These are phyloP conservation scores for Mimosa pudica DNA, from an alignment of 306 rosid species.

Conservation along the genomic window DNA sequence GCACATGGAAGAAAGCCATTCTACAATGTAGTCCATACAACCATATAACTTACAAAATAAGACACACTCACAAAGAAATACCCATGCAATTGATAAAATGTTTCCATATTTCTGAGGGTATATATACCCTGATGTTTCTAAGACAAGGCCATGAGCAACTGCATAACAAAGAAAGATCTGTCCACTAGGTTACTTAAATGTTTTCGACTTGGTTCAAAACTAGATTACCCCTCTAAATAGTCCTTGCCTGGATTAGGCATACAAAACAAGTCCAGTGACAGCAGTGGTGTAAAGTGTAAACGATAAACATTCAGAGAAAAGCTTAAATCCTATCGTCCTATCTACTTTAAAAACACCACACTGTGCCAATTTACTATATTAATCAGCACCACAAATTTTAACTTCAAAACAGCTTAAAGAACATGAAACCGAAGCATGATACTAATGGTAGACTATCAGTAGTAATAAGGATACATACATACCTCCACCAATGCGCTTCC, in stretches of 20 bases:
- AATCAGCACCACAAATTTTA: not conserved
- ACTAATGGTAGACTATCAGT: constrained; percentile 7
- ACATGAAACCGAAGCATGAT: constrained; percentile 5
- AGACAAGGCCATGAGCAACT: not conserved
- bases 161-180: not conserved
- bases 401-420: not conserved
- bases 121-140: not conserved
- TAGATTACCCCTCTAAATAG: not conserved
- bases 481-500: constrained; percentile 96
- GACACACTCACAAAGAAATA: constrained; percentile 8
- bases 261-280: not conserved
- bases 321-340: not conserved
- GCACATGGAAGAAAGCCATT: constrained; percentile 12
- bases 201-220: not conserved
- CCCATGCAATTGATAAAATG: not conserved
- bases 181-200: not conserved
- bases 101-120: not conserved
- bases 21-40: constrained; percentile 10
- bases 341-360: not conserved
- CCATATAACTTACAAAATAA: constrained; percentile 11
- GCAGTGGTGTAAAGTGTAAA: not conserved
- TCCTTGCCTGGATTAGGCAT: not conserved
- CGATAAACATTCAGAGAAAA: not conserved
- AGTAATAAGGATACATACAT: constrained; percentile 26
- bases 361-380: not conserved